These are phyloP conservation scores for Trichoderma citrinoviride DNA, from an alignment of 2,329 filamentous ascomycete genomes.

Conservation along the genomic window DNA sequence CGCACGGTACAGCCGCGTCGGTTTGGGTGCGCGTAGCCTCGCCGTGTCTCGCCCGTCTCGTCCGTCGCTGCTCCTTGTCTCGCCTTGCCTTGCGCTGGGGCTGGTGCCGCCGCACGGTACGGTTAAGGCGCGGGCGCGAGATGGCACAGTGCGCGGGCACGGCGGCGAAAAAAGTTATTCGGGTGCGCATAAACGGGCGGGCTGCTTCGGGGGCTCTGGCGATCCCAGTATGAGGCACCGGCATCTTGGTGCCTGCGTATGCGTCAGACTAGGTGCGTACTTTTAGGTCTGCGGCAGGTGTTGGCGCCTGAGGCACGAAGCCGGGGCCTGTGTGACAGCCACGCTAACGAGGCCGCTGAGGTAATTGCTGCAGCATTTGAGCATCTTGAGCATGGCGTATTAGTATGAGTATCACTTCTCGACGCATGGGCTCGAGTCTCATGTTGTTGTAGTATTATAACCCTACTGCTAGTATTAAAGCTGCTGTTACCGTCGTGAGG, in stretches of 20 bases:
- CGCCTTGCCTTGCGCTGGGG: neutral
- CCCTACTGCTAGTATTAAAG: too few species aligned
- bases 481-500: too few species aligned
- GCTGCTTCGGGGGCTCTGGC: constrained; percentile 19
- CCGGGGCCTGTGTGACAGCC: neutral
- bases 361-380: neutral
- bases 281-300: constrained; percentile 25
- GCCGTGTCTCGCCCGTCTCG: neutral
- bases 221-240: constrained; percentile 20
- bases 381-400: neutral
- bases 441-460: too few species aligned
- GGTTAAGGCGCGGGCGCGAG: constrained; percentile 15
- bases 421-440: too few species aligned
- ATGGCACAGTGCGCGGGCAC: constrained; percentile 13
- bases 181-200: constrained; percentile 10
- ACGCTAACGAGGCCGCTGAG: neutral
- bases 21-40: neutral
- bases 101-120: constrained; percentile 19
- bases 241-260: constrained; percentile 26
- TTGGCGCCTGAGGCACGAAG: constrained; percentile 35
- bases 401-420: neutral
- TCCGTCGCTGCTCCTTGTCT: too few species aligned
- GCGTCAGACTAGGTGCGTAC: constrained; percentile 31
- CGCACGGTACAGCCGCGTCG: constrained; percentile 14
- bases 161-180: constrained; percentile 21